Percentiles rank a stretch among this genome's conserved stretches.
Conservation (phyloP, 2,329 filamentous ascomycete species). For the Cryphonectria nitschkei region DNA sequence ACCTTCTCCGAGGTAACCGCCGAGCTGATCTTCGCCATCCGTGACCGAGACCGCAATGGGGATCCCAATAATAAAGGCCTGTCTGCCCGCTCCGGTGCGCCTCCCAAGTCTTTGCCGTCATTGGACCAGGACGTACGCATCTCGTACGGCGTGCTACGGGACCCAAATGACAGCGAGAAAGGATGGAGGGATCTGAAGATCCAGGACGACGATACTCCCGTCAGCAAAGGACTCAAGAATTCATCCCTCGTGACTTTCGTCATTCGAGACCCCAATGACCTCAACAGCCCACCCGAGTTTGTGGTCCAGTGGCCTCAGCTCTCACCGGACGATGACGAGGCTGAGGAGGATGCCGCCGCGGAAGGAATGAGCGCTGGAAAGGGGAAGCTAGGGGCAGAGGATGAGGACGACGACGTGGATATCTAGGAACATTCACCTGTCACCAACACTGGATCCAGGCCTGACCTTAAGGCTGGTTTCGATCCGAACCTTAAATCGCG, state of each 20-base stretch:
- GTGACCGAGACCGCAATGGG: constrained; percentile 57
- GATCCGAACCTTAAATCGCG: neutral
- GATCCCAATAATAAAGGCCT: constrained; percentile 55
- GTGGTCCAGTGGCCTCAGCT: constrained; percentile 49
- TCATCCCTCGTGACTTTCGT: constrained; percentile 55
- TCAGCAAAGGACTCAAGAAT: constrained; percentile 49
- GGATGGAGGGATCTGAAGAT: constrained; percentile 56
- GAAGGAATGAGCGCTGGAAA: constrained; percentile 4
- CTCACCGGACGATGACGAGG: constrained; percentile 24
- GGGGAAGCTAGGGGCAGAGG: constrained; percentile 20
- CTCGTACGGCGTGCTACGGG: constrained; percentile 51
- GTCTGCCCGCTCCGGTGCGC: constrained; percentile 38
- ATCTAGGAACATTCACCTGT: constrained; percentile 13
- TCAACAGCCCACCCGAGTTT: constrained; percentile 46
- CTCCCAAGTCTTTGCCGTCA: constrained; percentile 44
- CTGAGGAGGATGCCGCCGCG: constrained; percentile 15
- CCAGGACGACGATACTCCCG: constrained; percentile 44
- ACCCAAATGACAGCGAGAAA: constrained; percentile 47
- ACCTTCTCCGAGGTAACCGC: constrained; percentile 60
- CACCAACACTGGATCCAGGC: neutral
- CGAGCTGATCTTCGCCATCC: constrained; percentile 62
- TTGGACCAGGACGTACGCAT: constrained; percentile 47
- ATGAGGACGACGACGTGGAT: constrained; percentile 12
- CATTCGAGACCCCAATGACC: constrained; percentile 44
- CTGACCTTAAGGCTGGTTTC: neutral